Base-by-base conservation (phyloP, 306 rosid genomes). In the Casuarina cunninghamiana region DNA sequence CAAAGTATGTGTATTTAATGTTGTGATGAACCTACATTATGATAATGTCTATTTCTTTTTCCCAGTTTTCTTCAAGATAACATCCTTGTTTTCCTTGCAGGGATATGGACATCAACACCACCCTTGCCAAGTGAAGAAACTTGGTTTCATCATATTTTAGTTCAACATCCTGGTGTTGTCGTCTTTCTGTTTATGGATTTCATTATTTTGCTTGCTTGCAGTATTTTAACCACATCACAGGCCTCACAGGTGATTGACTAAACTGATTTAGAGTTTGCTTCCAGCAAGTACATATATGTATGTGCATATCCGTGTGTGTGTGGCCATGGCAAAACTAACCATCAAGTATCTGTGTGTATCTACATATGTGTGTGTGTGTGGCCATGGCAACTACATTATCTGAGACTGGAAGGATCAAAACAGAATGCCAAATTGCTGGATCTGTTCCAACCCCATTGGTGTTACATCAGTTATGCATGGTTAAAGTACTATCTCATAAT, bases 191-290 rank as follows among this genome's bases (percentile, higher is more conserved):
- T 85, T 83, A 61, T 88, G 81, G 93, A 95, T 61, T 50, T 82
- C 7, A 7, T 88, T 77, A 73, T 88, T 69, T 46, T 87, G 53
- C 16, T 88, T 67, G 87, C 86, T 1, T 75, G 87, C 76, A 81
- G 84, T n/a, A 85, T 92, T 81, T 87, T 95, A 80, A 88, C 91
- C 0, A 49, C 13, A 17, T 91, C 90, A 55, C 98, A 95, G 82
- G 86, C 92, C 32, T 82, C 88, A 71, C 87, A 89, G 98, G 98
- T 92, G 83, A 81, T 75, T 84, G 69, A 76, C 53, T 70, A 77
- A 81, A 79, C 85, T 74, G 49, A 1, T 50, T 42, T 60, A 39
- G 26, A 44, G 26, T 71, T 66, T 72, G 54, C 65, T 58, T 17
- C 58, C n/a, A 45, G 72, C 55, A 77, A 79, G 57, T 67, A 15